Evolutionary conservation across 208 protist genomes (phyloP).

Genomic region (Naegleria fowleri): DNA sequence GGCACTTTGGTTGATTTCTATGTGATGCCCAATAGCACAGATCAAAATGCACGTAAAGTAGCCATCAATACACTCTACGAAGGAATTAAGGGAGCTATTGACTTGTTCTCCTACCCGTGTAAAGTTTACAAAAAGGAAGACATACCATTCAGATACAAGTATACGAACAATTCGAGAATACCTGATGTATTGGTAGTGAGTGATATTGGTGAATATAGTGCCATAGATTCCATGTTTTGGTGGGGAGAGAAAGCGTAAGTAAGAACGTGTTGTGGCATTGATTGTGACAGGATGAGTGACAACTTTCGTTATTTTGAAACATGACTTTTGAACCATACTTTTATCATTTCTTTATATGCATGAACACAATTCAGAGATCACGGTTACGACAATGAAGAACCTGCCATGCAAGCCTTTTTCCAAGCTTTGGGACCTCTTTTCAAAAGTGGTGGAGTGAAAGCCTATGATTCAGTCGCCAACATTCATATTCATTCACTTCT

Average conservation of each 20-base stretch:
- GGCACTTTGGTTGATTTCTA: background rate
- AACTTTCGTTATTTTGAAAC: too few species aligned
- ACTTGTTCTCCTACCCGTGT: background rate
- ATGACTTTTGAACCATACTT: too few species aligned
- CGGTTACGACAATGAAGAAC: background rate
- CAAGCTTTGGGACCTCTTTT: background rate
- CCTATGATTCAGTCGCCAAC: background rate
- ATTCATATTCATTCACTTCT: background rate
- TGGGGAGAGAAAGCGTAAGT: background rate
- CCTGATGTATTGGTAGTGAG: background rate
- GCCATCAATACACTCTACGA: background rate
- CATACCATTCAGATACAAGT: background rate
- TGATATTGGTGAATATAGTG: background rate
- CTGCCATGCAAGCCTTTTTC: background rate
- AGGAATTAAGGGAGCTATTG: background rate
- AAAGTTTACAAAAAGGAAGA: background rate
- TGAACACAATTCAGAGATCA: background rate
- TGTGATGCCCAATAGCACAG: background rate
- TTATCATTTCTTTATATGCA: too few species aligned
- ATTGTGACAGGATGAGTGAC: too few species aligned
- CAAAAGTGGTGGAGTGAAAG: background rate
- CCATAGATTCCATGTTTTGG: background rate
- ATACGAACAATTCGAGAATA: background rate
- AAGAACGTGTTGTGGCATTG: too few species aligned
- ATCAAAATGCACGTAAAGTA: background rate